Percentiles rank a stretch among this genome's conserved stretches.
These are phyloP conservation scores for Cladosporium cucumerinum DNA, from an alignment of 2,329 filamentous ascomycete species.

Conservation along the genomic window DNA sequence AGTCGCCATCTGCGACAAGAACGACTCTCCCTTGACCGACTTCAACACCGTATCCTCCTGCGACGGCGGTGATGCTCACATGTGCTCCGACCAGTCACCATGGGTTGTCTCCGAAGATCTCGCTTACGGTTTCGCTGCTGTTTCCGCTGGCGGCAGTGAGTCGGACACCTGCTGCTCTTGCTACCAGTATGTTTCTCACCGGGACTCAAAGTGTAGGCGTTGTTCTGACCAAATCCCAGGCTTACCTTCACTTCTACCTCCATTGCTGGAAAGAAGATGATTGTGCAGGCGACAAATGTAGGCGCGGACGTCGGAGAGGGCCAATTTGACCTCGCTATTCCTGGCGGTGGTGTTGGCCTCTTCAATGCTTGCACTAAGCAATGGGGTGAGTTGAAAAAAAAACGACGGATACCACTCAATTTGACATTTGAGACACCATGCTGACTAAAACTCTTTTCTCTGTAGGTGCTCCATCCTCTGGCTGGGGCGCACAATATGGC, in stretches of 20 bases:
- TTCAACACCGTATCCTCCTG: slow-evolving; percentile 52
- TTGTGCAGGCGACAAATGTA: slow-evolving; percentile 63
- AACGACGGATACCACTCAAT: not conserved
- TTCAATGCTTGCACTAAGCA: slow-evolving; percentile 44
- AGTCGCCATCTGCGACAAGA: slow-evolving; percentile 53
- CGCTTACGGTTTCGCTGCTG: slow-evolving; percentile 64
- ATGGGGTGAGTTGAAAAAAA: slow-evolving; percentile 36
- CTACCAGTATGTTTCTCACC: slow-evolving; percentile 45
- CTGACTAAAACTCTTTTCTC: not conserved
- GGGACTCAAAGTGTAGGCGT: not conserved
- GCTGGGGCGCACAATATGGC: slow-evolving; percentile 59
- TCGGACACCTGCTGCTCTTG: slow-evolving; percentile 64
- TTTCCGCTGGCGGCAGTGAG: slow-evolving; percentile 53
- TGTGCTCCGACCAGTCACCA: slow-evolving; percentile 61
- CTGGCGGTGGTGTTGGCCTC: slow-evolving; percentile 55
- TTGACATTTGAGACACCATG: not conserved
- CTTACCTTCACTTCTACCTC: slow-evolving; percentile 57
- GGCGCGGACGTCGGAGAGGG: slow-evolving; percentile 55
- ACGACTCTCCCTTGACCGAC: slow-evolving; percentile 54
- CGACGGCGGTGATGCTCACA: slow-evolving; percentile 56
- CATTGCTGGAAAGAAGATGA: slow-evolving; percentile 59
- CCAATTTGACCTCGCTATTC: slow-evolving; percentile 56
- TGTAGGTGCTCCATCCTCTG: slow-evolving; percentile 39
- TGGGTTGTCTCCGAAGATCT: slow-evolving; percentile 58
- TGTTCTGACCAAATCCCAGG: slow-evolving; percentile 17